Base-by-base conservation (phyloP, 331 rosid genomes). In the Quercus phellos region DNA sequence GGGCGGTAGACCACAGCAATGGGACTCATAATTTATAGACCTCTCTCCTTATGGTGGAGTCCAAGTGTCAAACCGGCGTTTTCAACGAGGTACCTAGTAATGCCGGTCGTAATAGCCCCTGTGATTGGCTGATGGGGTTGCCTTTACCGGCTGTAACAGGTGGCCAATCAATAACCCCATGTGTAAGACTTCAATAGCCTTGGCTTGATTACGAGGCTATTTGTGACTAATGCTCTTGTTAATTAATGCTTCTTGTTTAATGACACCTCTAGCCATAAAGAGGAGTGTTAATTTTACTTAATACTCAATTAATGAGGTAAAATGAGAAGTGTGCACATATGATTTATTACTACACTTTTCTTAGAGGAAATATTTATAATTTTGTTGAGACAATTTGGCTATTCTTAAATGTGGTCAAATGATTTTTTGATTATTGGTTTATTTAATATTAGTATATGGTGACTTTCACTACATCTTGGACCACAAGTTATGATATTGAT, bases 21-120 rank as follows among this genome's bases (percentile, higher is more conserved):
- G 51, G 68, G 55, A 82, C 71, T 56, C 78, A 86, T 78, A 80
- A 38, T 38, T 38, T 38, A 38, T 38, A 38, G 46, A 38, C 46
- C 46, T 38, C 46, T 8, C 46, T 38, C 46, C 46, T 38, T 38
- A 38, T 14, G 69, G 76, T 21, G 22, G 27, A 34, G 72, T 51
- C 81, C 85, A 80, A 73, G 75, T 77, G 87, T 77, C 74, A 1
- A 18, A 56, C 78, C 73, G 77, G 74, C 66, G 81, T 80, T 50
- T 59, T 56, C 51, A 79, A 74, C 77, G 82, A 43, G 78, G 60
- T 29, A 64, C 73, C 72, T 71, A 43, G 13, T 56, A 51, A 17
- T 55, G 70, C 64, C 70, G 43, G 74, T 56, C 17, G 51, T 9
- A 27, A 59, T 16, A 55, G 46, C 18, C 38, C 51, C 71, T 35